Evolutionary conservation across 2,329 filamentous ascomycete genomes (phyloP), one percentile per base, ranked within the genome.

Genomic region (Hymenotorrendiella dingleyae): DNA sequence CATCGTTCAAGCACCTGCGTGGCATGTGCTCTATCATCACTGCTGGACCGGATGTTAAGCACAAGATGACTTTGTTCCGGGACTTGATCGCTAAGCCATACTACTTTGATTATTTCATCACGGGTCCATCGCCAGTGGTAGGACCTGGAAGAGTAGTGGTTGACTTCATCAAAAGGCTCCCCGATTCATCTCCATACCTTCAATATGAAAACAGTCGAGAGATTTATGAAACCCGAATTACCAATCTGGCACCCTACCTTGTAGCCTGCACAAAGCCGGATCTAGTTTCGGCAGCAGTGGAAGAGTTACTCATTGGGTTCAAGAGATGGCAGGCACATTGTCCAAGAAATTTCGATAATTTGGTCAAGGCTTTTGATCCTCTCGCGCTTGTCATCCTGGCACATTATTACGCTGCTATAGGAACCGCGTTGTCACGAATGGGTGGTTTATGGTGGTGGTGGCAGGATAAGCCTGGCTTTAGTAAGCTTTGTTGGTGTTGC

Each of bases 381-480:
- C 37, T 47, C 14, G 50, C 50, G 6, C 20, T 53, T 2, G 28
- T 52, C n/a, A 42, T 53, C 7, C 20, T 53, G n/a, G 43, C 50
- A 1, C 40, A 52, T 42, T 53, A 42, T 27, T 53, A 53, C 36
- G 50, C 50, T n/a, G 29, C 49, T 2, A 41, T 42, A 17, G 50
- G 44, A 8, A 47, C 35, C 11, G 33, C 40, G 9, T 22, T 49
- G 12, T 40, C 40, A 20, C 48, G 44, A n/a, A 39, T 35, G 22
- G 40, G 38, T 30, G 36, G 29, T 3, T 39, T 36, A 9, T 50
- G 46, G 46, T 53, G 49, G 48, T 53, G 50, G 50, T 40, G 37
- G 37, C 42, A 45, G 33, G 45, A 52, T 17, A 51, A 51, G 28
- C 50, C 46, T n/a, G 41, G 19, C 10, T 53, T 46, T 33, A 53